phyloP scores from a whole-genome alignment of 2,329 filamentous ascomycete genomes.

The Polytolypa hystricis region DNA sequence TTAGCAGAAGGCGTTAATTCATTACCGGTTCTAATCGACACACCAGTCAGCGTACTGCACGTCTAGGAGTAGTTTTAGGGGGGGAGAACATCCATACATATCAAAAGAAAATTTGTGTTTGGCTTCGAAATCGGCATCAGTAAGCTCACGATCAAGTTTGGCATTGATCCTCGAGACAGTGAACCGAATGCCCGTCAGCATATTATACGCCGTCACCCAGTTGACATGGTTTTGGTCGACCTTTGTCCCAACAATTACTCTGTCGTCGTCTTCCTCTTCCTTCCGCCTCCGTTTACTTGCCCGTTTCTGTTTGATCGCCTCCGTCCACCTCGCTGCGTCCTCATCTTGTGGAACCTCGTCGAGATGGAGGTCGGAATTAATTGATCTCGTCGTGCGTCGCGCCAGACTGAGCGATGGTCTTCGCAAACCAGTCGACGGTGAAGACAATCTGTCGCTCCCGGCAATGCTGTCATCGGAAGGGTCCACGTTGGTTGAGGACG shows the following conservation, averaged over 20 bases:
- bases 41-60: constrained; percentile 28
- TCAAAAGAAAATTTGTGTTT: constrained; percentile 99
- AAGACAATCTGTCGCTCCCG: constrained; percentile 74
- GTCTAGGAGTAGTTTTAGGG: too few relatives aligned
- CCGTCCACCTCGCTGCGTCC: constrained; percentile 82
- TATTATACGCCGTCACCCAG: constrained; percentile 97
- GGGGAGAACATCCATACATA: too few relatives aligned
- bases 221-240: constrained; percentile 96
- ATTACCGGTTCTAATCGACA: constrained; percentile 64
- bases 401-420: constrained; percentile 75
- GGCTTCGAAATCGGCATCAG: constrained; percentile 81
- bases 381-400: constrained; percentile 69
- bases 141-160: constrained; percentile 84
- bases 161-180: constrained; percentile 93
- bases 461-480: constrained; percentile 49
- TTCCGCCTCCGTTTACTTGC: constrained; percentile 74
- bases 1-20: constrained; percentile 96
- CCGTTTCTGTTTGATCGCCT: constrained; percentile 82
- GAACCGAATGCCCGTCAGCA: constrained; percentile 97
- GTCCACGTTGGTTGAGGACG: constrained; percentile 31
- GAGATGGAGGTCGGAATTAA: constrained; percentile 70
- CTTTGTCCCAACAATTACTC: constrained; percentile 88
- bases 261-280: constrained; percentile 83
- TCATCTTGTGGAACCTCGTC: constrained; percentile 82
- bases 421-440: constrained; percentile 51